These are phyloP conservation scores for Evernia prunastri DNA, from an alignment of 495 filamentous ascomycete genomes.

Conservation along the genomic window DNA sequence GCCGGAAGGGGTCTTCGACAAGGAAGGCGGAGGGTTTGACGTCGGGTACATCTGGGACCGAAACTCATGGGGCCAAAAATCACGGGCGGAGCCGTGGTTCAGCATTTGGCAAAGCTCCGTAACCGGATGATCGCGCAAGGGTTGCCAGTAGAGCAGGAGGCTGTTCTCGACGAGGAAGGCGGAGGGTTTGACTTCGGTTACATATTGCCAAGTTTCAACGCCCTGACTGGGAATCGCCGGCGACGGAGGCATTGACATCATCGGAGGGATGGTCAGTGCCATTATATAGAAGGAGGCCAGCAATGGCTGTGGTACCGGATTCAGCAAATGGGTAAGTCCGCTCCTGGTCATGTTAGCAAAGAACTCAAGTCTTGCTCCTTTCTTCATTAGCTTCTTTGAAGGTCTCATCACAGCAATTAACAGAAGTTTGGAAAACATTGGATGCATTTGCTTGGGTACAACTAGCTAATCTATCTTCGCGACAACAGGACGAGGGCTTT, in stretches of 20 bases:
- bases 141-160: too few relatives aligned
- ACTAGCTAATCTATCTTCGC: background rate
- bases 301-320: too few relatives aligned
- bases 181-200: too few relatives aligned
- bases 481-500: background rate
- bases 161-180: too few relatives aligned
- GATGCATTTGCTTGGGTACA: background rate
- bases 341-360: background rate
- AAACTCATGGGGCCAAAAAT: slow-evolving; percentile 34
- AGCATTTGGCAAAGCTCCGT: slow-evolving; percentile 45
- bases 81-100: slow-evolving; percentile 41
- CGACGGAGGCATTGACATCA: too few relatives aligned
- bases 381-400: background rate
- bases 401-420: background rate
- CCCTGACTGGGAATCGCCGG: too few relatives aligned
- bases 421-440: background rate
- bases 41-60: too few relatives aligned
- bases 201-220: too few relatives aligned
- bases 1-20: too few relatives aligned
- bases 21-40: too few relatives aligned
- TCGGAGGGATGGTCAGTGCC: too few relatives aligned
- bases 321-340: background rate
- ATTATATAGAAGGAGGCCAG: too few relatives aligned
- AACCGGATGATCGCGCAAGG: slow-evolving; percentile 28
- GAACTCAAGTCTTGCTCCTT: background rate